phyloP scores from a whole-genome alignment of 2,329 filamentous ascomycete species.

The Aspergillus carbonarius region DNA sequence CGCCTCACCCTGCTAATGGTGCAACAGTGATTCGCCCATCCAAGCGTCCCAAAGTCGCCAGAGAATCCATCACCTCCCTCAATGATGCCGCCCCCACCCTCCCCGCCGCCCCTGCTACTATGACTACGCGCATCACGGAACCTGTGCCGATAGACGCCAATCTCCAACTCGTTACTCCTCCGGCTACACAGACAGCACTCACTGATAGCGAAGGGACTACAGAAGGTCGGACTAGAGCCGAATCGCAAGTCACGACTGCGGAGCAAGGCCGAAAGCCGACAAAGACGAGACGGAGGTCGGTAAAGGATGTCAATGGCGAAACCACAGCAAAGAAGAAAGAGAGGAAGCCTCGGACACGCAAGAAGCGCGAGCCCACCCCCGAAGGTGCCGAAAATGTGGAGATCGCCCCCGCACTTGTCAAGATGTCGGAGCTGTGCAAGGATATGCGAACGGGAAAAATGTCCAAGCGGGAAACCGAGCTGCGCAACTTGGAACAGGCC shows the following conservation, averaged over 20 bases:
- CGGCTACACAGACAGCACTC: slow-evolving; percentile 26
- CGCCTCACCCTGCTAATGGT: slow-evolving; percentile 3
- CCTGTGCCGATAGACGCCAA: not conserved
- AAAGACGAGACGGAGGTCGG: slow-evolving; percentile 27
- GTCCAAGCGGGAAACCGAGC: slow-evolving; percentile 57
- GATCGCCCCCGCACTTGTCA: slow-evolving; percentile 55
- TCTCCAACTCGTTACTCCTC: slow-evolving; percentile 21
- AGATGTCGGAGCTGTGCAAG: slow-evolving; percentile 59
- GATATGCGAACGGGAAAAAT: slow-evolving; percentile 56
- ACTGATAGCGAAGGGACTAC: slow-evolving; percentile 18
- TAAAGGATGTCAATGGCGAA: slow-evolving; percentile 25
- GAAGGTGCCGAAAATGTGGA: slow-evolving; percentile 49
- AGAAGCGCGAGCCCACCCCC: slow-evolving; percentile 44
- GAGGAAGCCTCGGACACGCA: slow-evolving; percentile 29
- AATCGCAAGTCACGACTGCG: slow-evolving; percentile 19
- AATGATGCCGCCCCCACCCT: not conserved
- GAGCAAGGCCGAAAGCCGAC: slow-evolving; percentile 21
- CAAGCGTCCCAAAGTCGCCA: slow-evolving; percentile 28
- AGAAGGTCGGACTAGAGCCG: slow-evolving; percentile 19
- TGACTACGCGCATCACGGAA: not conserved
- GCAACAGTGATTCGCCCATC: slow-evolving; percentile 25
- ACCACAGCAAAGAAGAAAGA: slow-evolving; percentile 24
- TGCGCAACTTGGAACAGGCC: slow-evolving; percentile 58
- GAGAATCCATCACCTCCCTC: slow-evolving; percentile 1
- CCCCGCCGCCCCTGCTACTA: not conserved